phyloP scores from a whole-genome alignment of 306 rosid genomes.

The Dryas octopetala region DNA sequence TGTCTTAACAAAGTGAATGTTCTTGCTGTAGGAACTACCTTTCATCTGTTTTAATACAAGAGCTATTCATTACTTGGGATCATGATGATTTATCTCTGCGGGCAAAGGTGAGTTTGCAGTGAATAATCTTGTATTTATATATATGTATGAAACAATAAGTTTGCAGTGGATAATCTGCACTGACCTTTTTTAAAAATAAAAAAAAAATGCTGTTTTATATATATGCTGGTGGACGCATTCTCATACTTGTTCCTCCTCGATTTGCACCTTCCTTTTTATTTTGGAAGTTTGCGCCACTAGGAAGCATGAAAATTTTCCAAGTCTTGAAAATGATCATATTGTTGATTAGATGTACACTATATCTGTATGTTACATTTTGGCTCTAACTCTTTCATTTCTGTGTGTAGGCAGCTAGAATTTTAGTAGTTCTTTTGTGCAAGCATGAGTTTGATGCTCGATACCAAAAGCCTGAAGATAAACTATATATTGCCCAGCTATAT shows the following conservation, averaged over 20 bases:
- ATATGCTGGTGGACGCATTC: background rate
- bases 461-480: slow-evolving; percentile 96
- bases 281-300: background rate
- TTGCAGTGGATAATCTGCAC: slow-evolving; percentile 11
- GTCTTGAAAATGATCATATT: background rate
- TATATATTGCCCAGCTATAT: slow-evolving; percentile 95
- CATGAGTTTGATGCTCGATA: slow-evolving; percentile 98
- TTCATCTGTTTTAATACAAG: slow-evolving; percentile 95
- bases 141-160: slow-evolving; percentile 25
- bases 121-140: background rate
- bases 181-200: background rate
- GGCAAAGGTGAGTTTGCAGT: slow-evolving; percentile 58
- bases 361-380: slow-evolving; percentile 8
- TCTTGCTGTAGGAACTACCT: slow-evolving; percentile 77
- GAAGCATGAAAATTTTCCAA: background rate
- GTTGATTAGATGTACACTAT: background rate
- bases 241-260: background rate
- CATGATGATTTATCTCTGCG: slow-evolving; percentile 93
- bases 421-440: slow-evolving; percentile 94
- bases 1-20: slow-evolving; percentile 13
- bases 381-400: slow-evolving; percentile 10
- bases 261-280: background rate
- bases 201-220: background rate
- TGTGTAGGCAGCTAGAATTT: slow-evolving; percentile 85
- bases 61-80: slow-evolving; percentile 95